Evolutionary conservation across 495 filamentous ascomycete species (phyloP).

Genomic region (Aspergillus nidulans): DNA sequence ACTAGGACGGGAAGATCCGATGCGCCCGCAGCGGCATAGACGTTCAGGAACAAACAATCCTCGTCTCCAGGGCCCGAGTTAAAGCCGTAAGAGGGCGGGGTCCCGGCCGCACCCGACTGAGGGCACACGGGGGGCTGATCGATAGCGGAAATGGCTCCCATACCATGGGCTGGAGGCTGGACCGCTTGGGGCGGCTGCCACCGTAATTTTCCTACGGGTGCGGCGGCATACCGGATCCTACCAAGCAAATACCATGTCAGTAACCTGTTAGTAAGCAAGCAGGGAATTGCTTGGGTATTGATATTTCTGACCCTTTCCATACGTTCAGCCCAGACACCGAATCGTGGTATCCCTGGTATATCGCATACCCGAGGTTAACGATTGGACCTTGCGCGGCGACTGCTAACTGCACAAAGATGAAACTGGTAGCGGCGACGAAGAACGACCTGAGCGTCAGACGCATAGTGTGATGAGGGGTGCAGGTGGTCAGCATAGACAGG

Average conservation of each 20-base stretch:
- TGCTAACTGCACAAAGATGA: not conserved
- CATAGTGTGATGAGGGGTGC: not conserved
- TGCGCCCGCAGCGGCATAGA: conserved; percentile 58
- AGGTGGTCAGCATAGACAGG: too few relatives aligned
- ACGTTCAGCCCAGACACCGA: conserved; percentile 16
- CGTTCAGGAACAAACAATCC: conserved; percentile 66
- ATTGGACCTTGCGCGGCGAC: not conserved
- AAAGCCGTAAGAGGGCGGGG: conserved; percentile 5
- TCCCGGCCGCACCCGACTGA: conserved; percentile 17
- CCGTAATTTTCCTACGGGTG: conserved; percentile 31
- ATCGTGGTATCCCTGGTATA: conserved; percentile 21
- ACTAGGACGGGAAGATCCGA: conserved; percentile 55
- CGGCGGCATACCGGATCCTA: conserved; percentile 36
- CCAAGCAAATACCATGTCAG: not conserved
- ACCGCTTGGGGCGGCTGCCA: conserved; percentile 29
- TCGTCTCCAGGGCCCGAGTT: conserved; percentile 32
- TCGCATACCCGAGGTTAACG: conserved; percentile 21
- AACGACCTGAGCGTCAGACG: not conserved
- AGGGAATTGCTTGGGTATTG: too few relatives aligned
- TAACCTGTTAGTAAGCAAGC: too few relatives aligned
- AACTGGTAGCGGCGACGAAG: not conserved
- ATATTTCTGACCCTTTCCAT: conserved; percentile 20
- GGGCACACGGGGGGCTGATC: conserved; percentile 14
- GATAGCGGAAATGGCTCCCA: not conserved
- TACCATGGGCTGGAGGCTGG: conserved; percentile 15